phyloP scores from a whole-genome alignment of 2,329 filamentous ascomycete species.

The Hypoxylon sp. region DNA sequence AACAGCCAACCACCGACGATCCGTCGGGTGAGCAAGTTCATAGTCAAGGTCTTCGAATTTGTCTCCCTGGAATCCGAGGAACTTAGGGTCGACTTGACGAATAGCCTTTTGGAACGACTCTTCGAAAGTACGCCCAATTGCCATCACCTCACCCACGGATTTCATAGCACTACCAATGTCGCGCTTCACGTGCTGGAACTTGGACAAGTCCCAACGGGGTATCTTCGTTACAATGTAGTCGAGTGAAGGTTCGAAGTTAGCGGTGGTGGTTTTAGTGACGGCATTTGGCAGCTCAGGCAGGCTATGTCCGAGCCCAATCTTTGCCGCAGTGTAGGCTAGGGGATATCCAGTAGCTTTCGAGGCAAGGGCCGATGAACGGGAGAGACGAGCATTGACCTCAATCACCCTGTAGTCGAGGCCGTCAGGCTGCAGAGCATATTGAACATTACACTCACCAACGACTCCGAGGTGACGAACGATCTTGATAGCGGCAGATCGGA shows the following conservation, averaged over 20 bases:
- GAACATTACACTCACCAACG: slow-evolving; percentile 98
- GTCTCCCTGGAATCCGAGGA: slow-evolving; percentile 93
- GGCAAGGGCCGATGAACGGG: slow-evolving; percentile 94
- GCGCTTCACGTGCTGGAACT: slow-evolving; percentile 99
- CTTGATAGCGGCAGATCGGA: slow-evolving; percentile 96
- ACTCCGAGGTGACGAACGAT: slow-evolving; percentile 97
- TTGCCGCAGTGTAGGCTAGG: slow-evolving; percentile 95
- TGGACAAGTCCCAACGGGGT: slow-evolving; percentile 96
- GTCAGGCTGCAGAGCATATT: slow-evolving; percentile 96
- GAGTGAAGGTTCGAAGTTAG: slow-evolving; percentile 97
- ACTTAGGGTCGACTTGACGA: slow-evolving; percentile 93
- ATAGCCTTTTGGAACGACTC: slow-evolving; percentile 99
- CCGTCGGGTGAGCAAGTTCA: slow-evolving; percentile 91
- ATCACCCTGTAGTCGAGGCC: slow-evolving; percentile 98
- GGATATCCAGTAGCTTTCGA: slow-evolving; percentile 99
- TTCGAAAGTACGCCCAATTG: slow-evolving; percentile 97
- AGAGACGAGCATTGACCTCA: slow-evolving; percentile 98
- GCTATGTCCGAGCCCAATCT: slow-evolving; percentile 96
- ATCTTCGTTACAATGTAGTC: slow-evolving; percentile 99
- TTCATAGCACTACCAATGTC: slow-evolving; percentile 99
- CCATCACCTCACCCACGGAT: slow-evolving; percentile 99
- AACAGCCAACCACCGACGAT: slow-evolving; percentile 96
- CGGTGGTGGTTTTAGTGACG: slow-evolving; percentile 97
- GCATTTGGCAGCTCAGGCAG: slow-evolving; percentile 97
- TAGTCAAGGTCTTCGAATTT: slow-evolving; percentile 94